Conservation (phyloP, 1,139 yeast genomes). For the Sugiyamaella sp. region DNA sequence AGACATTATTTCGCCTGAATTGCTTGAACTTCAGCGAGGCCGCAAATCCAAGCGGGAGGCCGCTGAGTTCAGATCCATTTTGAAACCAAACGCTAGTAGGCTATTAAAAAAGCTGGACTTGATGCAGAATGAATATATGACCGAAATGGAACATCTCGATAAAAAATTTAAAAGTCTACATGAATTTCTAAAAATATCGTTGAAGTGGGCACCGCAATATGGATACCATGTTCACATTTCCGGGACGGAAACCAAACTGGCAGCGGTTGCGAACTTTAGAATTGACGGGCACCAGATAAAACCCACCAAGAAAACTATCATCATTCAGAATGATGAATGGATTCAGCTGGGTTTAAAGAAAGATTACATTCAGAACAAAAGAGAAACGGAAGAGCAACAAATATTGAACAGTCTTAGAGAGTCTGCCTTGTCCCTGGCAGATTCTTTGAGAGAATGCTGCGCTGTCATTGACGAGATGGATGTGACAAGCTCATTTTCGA, state of each 20-base stretch:
- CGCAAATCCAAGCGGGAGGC: conserved; percentile 26
- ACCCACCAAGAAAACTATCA: conserved; percentile 34
- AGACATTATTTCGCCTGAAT: conserved; percentile 23
- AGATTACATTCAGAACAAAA: conserved; percentile 35
- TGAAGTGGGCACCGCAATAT: conserved; percentile 43
- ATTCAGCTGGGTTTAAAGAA: conserved; percentile 37
- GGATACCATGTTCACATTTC: conserved; percentile 39
- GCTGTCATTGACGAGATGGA: conserved; percentile 67
- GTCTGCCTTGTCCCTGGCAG: conserved; percentile 46
- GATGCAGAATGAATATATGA: conserved; percentile 30
- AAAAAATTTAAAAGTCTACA: conserved; percentile 25
- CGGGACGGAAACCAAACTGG: conserved; percentile 13
- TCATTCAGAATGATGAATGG: conserved; percentile 37
- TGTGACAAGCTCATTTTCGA: conserved; percentile 71
- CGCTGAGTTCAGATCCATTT: conserved; percentile 27
- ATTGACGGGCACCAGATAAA: conserved; percentile 31
- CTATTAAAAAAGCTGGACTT: conserved; percentile 33
- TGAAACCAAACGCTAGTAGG: conserved; percentile 33
- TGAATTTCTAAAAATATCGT: conserved; percentile 31
- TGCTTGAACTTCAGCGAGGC: conserved; percentile 17
- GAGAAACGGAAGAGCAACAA: conserved; percentile 48
- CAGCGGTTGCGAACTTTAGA: conserved; percentile 20
- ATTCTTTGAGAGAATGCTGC: conserved; percentile 51
- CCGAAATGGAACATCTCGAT: conserved; percentile 29
- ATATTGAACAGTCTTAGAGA: conserved; percentile 50